Conservation (phyloP, 805 yeast genomes). For the Suhomyces kilbournensis region DNA sequence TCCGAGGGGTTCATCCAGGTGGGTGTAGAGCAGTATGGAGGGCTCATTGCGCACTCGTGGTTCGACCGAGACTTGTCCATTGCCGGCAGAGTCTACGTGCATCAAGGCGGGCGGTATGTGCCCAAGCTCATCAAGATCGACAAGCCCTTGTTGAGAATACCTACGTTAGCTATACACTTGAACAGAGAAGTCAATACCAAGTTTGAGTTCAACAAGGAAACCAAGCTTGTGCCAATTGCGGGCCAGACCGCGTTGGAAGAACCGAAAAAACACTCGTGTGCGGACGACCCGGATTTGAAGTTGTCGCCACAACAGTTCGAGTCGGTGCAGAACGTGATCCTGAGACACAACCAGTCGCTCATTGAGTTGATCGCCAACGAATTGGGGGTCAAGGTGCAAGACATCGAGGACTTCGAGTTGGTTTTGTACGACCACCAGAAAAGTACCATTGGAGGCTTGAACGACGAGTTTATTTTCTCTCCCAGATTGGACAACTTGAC, state of each 20-base stretch:
- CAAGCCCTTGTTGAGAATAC: constrained; percentile 84
- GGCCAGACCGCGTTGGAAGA: constrained; percentile 44
- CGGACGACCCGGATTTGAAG: constrained; percentile 48
- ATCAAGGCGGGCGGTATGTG: constrained; percentile 45
- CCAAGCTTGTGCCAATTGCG: constrained; percentile 82
- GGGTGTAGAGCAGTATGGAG: constrained; percentile 94
- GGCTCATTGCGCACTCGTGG: constrained; percentile 96
- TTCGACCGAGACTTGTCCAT: constrained; percentile 89
- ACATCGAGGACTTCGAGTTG: constrained; percentile 88
- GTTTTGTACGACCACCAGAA: constrained; percentile 81
- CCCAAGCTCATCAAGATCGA: constrained; percentile 75
- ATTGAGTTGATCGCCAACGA: constrained; percentile 68
- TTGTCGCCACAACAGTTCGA: constrained; percentile 54
- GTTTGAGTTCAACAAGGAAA: constrained; percentile 86
- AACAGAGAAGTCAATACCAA: constrained; percentile 72
- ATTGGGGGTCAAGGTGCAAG: constrained; percentile 46
- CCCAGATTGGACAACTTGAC: constrained; percentile 90
- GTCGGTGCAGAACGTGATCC: constrained; percentile 60
- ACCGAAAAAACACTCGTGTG: constrained; percentile 34
- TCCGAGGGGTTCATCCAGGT: constrained; percentile 80
- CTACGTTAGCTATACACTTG: constrained; percentile 91
- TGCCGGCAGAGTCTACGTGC: constrained; percentile 87
- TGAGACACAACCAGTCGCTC: constrained; percentile 75
- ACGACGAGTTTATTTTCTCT: constrained; percentile 86
- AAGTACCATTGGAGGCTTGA: constrained; percentile 80